These are phyloP conservation scores for Trichoderma asperellum DNA, from an alignment of 2,329 filamentous ascomycete species.

Conservation along the genomic window DNA sequence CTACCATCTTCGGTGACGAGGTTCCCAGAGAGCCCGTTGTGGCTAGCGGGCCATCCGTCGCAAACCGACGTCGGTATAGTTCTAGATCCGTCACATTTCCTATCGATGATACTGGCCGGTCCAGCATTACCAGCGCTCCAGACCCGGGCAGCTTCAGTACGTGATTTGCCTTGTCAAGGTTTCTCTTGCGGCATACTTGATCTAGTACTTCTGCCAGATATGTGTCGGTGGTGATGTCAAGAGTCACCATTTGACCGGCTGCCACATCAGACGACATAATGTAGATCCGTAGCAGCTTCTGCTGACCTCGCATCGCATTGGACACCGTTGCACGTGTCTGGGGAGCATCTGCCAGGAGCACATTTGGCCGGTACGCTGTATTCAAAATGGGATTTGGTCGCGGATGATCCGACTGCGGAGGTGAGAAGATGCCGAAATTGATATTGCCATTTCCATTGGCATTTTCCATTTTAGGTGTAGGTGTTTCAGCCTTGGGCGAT, in stretches of 20 bases:
- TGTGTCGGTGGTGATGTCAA: slow-evolving; percentile 79
- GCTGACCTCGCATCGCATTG: slow-evolving; percentile 60
- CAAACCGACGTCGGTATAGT: slow-evolving; percentile 73
- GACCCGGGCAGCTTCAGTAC: slow-evolving; percentile 77
- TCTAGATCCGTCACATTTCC: slow-evolving; percentile 77
- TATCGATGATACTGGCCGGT: slow-evolving; percentile 78
- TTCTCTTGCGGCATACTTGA: slow-evolving; percentile 74
- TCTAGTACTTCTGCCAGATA: slow-evolving; percentile 84
- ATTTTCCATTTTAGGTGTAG: slow-evolving; percentile 34
- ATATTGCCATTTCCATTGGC: slow-evolving; percentile 32
- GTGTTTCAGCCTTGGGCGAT: slow-evolving; percentile 21
- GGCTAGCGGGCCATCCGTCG: slow-evolving; percentile 71
- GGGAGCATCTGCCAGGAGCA: slow-evolving; percentile 60
- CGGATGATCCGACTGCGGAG: slow-evolving; percentile 41
- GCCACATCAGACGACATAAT: slow-evolving; percentile 71
- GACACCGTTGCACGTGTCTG: slow-evolving; percentile 50
- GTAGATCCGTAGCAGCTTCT: slow-evolving; percentile 73
- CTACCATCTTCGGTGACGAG: slow-evolving; percentile 68
- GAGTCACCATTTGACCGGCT: slow-evolving; percentile 72
- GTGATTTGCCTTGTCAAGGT: slow-evolving; percentile 77
- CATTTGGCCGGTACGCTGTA: slow-evolving; percentile 61
- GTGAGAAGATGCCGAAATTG: neutral
- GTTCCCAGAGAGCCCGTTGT: slow-evolving; percentile 70
- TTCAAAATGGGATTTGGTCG: slow-evolving; percentile 64
- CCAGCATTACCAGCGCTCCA: slow-evolving; percentile 73